phyloP scores from a whole-genome alignment of 805 yeast species.

The Cyberlindnera meyerae region DNA sequence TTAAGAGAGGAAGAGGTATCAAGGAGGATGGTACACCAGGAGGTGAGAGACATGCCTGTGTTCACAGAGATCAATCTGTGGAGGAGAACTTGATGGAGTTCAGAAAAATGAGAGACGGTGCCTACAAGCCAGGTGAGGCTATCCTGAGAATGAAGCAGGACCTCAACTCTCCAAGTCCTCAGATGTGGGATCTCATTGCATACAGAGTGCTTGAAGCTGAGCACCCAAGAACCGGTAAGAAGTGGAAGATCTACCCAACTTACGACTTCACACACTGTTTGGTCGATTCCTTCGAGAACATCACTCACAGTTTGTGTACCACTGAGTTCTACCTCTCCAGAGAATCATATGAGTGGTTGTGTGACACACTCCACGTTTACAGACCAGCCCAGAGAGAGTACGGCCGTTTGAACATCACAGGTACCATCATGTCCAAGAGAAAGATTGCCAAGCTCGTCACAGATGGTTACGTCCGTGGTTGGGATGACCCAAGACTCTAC shows the following conservation, averaged over 20 bases:
- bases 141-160: constrained; percentile 97
- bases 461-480: constrained; percentile 78
- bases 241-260: constrained; percentile 98
- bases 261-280: constrained; percentile 98
- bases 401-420: constrained; percentile 92
- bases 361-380: constrained; percentile 90
- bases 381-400: constrained; percentile 99
- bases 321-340: constrained; percentile 90
- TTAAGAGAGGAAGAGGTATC: constrained; percentile 85
- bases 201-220: constrained; percentile 89
- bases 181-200: constrained; percentile 99
- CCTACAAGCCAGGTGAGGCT: constrained; percentile 85
- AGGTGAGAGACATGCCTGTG: constrained; percentile 83
- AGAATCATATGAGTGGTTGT: constrained; percentile 97
- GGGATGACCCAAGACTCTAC: constrained; percentile 98
- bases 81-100: constrained; percentile 78
- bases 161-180: constrained; percentile 84
- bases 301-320: constrained; percentile 93
- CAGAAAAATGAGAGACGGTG: constrained; percentile 88
- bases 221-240: constrained; percentile 94
- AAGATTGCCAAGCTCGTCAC: constrained; percentile 90
- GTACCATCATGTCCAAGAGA: constrained; percentile 91
- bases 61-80: constrained; percentile 62
- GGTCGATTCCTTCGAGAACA: constrained; percentile 96
- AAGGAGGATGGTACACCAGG: constrained; percentile 90